These are phyloP conservation scores for Penicillium sp. DNA, from an alignment of 2,329 filamentous ascomycete genomes.

Conservation along the genomic window DNA sequence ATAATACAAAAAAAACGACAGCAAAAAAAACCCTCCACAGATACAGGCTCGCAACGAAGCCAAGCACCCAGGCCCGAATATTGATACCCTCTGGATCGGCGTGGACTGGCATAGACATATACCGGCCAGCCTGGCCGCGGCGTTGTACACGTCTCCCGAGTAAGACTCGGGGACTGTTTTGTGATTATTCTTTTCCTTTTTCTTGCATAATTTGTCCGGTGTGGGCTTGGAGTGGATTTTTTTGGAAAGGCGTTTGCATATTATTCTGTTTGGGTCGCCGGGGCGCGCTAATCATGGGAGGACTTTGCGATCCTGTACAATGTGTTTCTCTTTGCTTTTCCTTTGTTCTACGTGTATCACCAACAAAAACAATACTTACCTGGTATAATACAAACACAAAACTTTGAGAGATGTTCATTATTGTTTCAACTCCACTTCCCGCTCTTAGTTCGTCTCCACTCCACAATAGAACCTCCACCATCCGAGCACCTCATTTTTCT, in stretches of 20 bases:
- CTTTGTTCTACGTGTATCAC: conserved; percentile 26
- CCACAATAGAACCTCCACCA: background rate
- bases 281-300: conserved; percentile 18
- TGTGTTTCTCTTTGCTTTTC: conserved; percentile 26
- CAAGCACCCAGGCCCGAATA: conserved; percentile 1
- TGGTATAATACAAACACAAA: conserved; percentile 19
- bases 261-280: conserved; percentile 20
- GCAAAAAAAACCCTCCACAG: background rate
- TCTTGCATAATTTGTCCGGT: conserved; percentile 27
- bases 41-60: background rate
- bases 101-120: conserved; percentile 15
- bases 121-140: conserved; percentile 15
- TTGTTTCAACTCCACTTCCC: background rate
- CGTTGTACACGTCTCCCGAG: conserved; percentile 26
- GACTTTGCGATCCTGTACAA: conserved; percentile 23
- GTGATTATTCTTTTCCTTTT: conserved; percentile 19
- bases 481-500: background rate
- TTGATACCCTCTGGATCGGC: conserved; percentile 27
- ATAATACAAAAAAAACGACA: conserved; percentile 14
- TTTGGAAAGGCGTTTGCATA: conserved; percentile 29
- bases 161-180: conserved; percentile 13
- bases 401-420: conserved; percentile 7
- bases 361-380: conserved; percentile 7
- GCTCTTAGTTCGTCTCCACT: background rate
- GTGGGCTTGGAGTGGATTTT: conserved; percentile 26